phyloP scores from a whole-genome alignment of 2,329 filamentous ascomycete genomes.

The Aspergillus pseudotamarii region DNA sequence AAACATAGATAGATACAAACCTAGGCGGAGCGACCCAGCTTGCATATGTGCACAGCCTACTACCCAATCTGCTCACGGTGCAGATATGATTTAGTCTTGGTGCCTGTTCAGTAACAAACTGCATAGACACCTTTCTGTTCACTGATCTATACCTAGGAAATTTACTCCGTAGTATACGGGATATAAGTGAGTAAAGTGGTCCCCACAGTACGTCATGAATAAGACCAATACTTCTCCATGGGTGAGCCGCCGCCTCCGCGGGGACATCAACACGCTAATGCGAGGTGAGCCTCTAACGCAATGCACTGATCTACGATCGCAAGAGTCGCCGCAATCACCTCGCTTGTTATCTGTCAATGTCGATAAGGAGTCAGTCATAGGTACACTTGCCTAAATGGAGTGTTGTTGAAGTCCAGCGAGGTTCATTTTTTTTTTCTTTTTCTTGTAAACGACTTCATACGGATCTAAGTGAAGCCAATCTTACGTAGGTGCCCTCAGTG shows the following conservation, averaged over 20 bases:
- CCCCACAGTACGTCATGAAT: background rate
- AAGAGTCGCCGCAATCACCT: background rate
- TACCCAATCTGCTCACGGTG: background rate
- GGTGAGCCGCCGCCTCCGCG: background rate
- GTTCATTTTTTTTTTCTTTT: background rate
- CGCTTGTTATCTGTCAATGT: background rate
- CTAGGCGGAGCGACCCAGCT: background rate
- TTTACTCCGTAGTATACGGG: too few relatives aligned
- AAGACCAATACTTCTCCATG: background rate
- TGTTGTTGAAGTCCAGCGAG: too few relatives aligned
- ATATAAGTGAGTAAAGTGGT: background rate
- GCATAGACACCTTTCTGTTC: background rate
- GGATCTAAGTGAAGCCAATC: background rate
- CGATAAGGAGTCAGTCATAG: background rate
- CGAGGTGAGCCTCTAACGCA: background rate
- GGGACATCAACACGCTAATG: background rate
- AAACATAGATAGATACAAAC: background rate
- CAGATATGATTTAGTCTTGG: background rate
- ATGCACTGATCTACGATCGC: background rate
- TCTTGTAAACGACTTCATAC: background rate
- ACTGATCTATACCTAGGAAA: background rate
- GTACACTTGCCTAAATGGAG: background rate
- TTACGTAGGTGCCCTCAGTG: background rate
- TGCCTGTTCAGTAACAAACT: background rate
- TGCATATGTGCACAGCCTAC: background rate